phyloP scores from a whole-genome alignment of 768 basidiomycete species.

The Infundibulicybe gibba region DNA sequence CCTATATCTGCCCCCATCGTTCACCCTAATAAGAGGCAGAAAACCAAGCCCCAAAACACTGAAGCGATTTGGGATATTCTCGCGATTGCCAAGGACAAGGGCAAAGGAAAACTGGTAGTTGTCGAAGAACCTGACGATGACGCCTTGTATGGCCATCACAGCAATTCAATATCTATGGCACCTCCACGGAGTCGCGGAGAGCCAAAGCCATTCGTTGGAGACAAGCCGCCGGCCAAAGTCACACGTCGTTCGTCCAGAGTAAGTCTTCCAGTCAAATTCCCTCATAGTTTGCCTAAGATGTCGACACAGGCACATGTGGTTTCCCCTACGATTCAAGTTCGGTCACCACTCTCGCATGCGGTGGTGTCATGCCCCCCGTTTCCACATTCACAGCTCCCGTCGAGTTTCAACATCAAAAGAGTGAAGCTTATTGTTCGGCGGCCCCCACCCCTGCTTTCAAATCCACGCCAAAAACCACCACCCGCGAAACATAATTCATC shows the following conservation, averaged over 20 bases:
- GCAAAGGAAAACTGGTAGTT: conserved; percentile 9
- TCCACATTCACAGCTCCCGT: conserved; percentile 11
- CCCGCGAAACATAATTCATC: conserved; percentile 49
- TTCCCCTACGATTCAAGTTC: background rate
- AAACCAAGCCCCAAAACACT: conserved; percentile 20
- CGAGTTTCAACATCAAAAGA: conserved; percentile 49
- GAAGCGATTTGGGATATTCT: conserved; percentile 28
- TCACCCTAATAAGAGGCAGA: conserved; percentile 14
- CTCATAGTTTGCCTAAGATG: too few relatives aligned
- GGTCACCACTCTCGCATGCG: background rate
- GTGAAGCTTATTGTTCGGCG: conserved; percentile 64
- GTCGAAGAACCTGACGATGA: background rate
- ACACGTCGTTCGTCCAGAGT: background rate
- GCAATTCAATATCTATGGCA: background rate
- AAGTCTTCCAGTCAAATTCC: background rate
- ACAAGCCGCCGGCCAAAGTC: conserved; percentile 13
- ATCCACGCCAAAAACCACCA: conserved; percentile 65
- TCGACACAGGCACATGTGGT: too few relatives aligned
- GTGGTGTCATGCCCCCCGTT: too few relatives aligned
- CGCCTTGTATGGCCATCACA: too few relatives aligned
- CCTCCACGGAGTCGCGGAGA: conserved; percentile 9
- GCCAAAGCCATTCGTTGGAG: conserved; percentile 1
- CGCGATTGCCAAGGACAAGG: conserved; percentile 9
- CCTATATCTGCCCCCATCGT: conserved; percentile 20
- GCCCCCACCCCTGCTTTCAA: conserved; percentile 57